Evolutionary conservation across 257 asterid genomes (phyloP), one percentile per base, ranked within the genome.

Genomic region (Ligustrum vulgare): DNA sequence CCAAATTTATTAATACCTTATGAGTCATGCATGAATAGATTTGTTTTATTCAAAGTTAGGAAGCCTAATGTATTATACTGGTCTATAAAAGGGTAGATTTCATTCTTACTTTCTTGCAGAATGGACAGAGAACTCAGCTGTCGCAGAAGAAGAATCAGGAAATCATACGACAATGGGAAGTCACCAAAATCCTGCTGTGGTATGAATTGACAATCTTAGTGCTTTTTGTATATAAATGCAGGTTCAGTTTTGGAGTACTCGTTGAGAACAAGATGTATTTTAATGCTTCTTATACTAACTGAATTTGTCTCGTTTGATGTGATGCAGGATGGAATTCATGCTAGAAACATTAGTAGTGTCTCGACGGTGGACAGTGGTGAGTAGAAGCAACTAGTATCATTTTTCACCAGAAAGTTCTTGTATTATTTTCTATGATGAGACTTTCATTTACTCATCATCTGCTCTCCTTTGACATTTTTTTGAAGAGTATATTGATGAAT

Each of bases 331-430:
- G 96, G 97, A 68, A 74, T 88, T 84, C 99, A 95, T 82, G 99
- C 98, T 75, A 90, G 99, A 84, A 91, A 89, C 74, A 68, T 89
- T 11, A 94, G 99, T 72, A 87, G 87, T 72, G 97, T 95, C 80
- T 94, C 99, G 5, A 92, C 98, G 1, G 80, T 85, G 63, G 99
- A 95, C 82, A 95, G 97, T 82, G 99, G 99, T 93, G 82, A 89
- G 94, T 79, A 67, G 72, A 47, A 47, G 23, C 20, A 60, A 66
- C 6, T 22, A 22, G 6, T 56, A 7, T 56, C 11, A 7, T 8
- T 56, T 6, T 15, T 56, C 20, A 20, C 64, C 10, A 56, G 31
- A 56, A 18, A 56, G 28, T 18, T 15, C 23, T 51, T 51, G 62
- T 51, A 16, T 51, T 51, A 18, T n/a, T 6, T 51, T 51, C 5